These are phyloP conservation scores for Rhynchosporium secalis DNA, from an alignment of 2,329 filamentous ascomycete genomes.

Conservation along the genomic window DNA sequence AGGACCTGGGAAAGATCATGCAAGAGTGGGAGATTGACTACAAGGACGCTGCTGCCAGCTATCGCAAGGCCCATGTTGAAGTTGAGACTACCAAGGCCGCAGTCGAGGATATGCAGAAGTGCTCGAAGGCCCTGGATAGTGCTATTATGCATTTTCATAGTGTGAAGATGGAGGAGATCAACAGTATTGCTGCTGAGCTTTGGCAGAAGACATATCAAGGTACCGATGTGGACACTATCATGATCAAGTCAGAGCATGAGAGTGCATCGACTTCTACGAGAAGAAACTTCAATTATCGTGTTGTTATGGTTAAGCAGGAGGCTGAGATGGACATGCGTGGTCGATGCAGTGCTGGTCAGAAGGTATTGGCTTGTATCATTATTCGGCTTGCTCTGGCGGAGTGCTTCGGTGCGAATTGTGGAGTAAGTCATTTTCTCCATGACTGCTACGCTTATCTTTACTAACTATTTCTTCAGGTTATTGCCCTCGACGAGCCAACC, in stretches of 20 bases:
- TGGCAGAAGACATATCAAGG: slow-evolving; percentile 97
- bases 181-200: slow-evolving; percentile 90
- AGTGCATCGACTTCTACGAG: slow-evolving; percentile 56
- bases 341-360: slow-evolving; percentile 93
- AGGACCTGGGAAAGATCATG: slow-evolving; percentile 71
- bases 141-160: slow-evolving; percentile 97
- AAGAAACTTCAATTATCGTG: slow-evolving; percentile 92
- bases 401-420: slow-evolving; percentile 94
- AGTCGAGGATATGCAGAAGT: slow-evolving; percentile 84
- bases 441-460: neutral
- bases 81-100: slow-evolving; percentile 91
- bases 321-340: slow-evolving; percentile 99
- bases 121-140: slow-evolving; percentile 81
- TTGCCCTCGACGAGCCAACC: slow-evolving; percentile 95
- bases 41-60: slow-evolving; percentile 75
- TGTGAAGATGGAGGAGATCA: slow-evolving; percentile 98
- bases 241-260: slow-evolving; percentile 91
- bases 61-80: slow-evolving; percentile 84
- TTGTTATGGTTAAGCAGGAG: slow-evolving; percentile 97
- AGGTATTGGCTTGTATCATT: slow-evolving; percentile 94
- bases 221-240: slow-evolving; percentile 94
- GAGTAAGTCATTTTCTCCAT: slow-evolving; percentile 44
- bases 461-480: slow-evolving; percentile 52
- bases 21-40: slow-evolving; percentile 85
- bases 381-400: slow-evolving; percentile 95